These are phyloP conservation scores for Sindora glabra DNA, from an alignment of 306 rosid species.

Conservation along the genomic window DNA sequence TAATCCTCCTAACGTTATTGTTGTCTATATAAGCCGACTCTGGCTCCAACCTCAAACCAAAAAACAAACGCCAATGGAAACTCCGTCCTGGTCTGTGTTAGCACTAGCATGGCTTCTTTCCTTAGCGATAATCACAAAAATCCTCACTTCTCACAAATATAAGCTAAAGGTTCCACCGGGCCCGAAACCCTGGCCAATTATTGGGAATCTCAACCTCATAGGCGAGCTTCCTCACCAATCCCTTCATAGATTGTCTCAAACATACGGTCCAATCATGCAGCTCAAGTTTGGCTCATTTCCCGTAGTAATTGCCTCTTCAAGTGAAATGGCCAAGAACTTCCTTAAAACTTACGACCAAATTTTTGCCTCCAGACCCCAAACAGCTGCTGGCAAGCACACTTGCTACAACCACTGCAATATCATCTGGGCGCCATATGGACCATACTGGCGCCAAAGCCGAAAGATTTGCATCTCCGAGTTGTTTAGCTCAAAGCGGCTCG, in stretches of 20 bases:
- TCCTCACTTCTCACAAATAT: background rate
- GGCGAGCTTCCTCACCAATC: slow-evolving; percentile 33
- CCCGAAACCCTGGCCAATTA: slow-evolving; percentile 40
- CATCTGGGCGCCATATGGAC: slow-evolving; percentile 31
- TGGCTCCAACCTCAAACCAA: no score
- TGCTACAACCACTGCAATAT: slow-evolving; percentile 19
- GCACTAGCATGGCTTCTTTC: background rate
- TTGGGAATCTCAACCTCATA: slow-evolving; percentile 32
- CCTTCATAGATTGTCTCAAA: slow-evolving; percentile 28
- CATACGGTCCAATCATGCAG: slow-evolving; percentile 28
- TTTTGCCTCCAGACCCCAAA: slow-evolving; percentile 34
- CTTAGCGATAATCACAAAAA: background rate
- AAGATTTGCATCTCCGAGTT: slow-evolving; percentile 25
- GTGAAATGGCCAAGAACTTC: no score
- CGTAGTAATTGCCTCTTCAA: slow-evolving; percentile 30
- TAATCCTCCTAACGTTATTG: no score
- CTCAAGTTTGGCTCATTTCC: slow-evolving; percentile 33
- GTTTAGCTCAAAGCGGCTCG: slow-evolving; percentile 17
- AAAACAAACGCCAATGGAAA: background rate
- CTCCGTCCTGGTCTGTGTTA: background rate
- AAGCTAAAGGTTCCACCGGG: slow-evolving; percentile 18
- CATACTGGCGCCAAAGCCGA: slow-evolving; percentile 34
- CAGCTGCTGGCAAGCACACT: slow-evolving; percentile 29
- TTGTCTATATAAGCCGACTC: no score
- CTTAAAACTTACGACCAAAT: slow-evolving; percentile 17